Evolutionary conservation across 2,329 filamentous ascomycete genomes (phyloP).

Genomic region (Fusarium proliferatum): DNA sequence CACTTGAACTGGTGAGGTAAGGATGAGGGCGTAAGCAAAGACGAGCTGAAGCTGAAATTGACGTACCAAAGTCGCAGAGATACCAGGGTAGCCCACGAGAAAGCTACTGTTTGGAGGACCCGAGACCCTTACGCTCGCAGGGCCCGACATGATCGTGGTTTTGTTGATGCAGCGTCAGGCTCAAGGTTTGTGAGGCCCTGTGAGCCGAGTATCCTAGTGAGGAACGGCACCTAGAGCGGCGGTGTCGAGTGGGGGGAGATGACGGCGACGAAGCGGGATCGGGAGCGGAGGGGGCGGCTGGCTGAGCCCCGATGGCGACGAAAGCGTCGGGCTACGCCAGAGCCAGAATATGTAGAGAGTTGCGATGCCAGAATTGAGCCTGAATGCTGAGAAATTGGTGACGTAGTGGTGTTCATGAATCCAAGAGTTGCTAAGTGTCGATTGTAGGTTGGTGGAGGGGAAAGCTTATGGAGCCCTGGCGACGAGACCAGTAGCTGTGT

Average conservation of each 20-base stretch:
- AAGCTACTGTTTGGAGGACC: slow-evolving; percentile 98
- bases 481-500: slow-evolving; percentile 9
- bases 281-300: slow-evolving; percentile 33
- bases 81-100: slow-evolving; percentile 95
- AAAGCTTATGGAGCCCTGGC: slow-evolving; percentile 22
- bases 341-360: slow-evolving; percentile 21
- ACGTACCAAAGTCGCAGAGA: slow-evolving; percentile 95
- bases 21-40: slow-evolving; percentile 23
- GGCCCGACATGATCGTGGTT: slow-evolving; percentile 42
- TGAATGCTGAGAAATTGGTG: slow-evolving; percentile 30
- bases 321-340: slow-evolving; percentile 39
- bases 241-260: slow-evolving; percentile 38
- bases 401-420: slow-evolving; percentile 44
- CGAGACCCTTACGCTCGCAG: slow-evolving; percentile 83
- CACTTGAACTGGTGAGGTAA: slow-evolving; percentile 10
- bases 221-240: slow-evolving; percentile 28
- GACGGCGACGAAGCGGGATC: slow-evolving; percentile 36
- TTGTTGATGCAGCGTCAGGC: slow-evolving; percentile 20
- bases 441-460: slow-evolving; percentile 21
- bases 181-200: slow-evolving; percentile 23
- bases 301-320: slow-evolving; percentile 38
- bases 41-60: slow-evolving; percentile 12
- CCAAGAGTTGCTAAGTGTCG: slow-evolving; percentile 21
- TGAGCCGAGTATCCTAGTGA: slow-evolving; percentile 17
- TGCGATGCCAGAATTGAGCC: slow-evolving; percentile 30